Evolutionary conservation across 208 protist species (phyloP).

Genomic region (Wallacemonas collosoma): DNA sequence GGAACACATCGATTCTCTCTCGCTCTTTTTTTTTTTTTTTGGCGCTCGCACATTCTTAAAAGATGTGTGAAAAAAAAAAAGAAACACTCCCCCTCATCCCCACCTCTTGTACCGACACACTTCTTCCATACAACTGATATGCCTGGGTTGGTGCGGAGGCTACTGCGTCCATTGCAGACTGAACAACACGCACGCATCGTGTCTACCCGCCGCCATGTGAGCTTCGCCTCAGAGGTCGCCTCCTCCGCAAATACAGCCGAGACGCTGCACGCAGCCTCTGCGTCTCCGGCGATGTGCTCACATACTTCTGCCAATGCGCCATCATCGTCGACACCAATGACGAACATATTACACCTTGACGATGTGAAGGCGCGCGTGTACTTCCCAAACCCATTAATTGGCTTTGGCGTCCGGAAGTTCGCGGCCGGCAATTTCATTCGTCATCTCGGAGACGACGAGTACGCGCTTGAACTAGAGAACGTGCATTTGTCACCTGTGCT

Average conservation of each 20-base stretch:
- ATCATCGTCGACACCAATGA: background rate
- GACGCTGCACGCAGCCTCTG: background rate
- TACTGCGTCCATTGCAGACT: background rate
- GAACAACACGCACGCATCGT: background rate
- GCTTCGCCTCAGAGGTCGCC: too few species aligned
- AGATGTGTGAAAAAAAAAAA: background rate
- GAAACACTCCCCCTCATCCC: background rate
- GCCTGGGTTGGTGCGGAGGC: background rate
- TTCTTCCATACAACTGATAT: background rate
- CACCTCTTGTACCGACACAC: background rate
- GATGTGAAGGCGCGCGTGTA: constrained; percentile 45
- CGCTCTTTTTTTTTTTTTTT: too few species aligned
- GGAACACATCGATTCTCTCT: too few species aligned
- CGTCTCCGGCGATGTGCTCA: background rate
- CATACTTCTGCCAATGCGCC: background rate
- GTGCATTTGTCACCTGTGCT: constrained; percentile 67
- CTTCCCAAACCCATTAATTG: constrained; percentile 64
- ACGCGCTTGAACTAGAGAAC: constrained; percentile 70
- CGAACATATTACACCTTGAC: background rate
- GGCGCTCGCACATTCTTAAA: background rate
- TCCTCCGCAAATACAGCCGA: too few species aligned
- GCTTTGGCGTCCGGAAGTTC: constrained; percentile 69
- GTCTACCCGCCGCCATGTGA: background rate
- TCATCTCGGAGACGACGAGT: constrained; percentile 58
- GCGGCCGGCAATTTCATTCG: constrained; percentile 53